Base-by-base conservation (phyloP, 2,329 filamentous ascomycete genomes). In the Penicillium griseofulvum region DNA sequence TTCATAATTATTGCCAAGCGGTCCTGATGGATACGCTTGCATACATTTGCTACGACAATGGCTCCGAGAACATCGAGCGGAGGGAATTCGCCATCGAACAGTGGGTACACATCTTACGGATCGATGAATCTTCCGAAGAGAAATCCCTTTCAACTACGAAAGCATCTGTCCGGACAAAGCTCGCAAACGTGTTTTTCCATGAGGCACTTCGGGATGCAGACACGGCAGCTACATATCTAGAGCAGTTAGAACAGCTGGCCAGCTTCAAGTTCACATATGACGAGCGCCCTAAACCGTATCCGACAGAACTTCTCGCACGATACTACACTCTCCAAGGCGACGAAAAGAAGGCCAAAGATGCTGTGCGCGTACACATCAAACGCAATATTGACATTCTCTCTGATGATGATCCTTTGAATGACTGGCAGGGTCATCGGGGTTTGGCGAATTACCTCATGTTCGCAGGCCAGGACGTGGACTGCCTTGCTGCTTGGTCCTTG, bases 331-430 rank as follows among this genome's bases (percentile, higher is more conserved):
- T 63, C 2, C 54, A 60, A 38, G 62, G 62, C 5, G 43, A 66
- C 24, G 34, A 55, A 5, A 37, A 54, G 28, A 59, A 63, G 45
- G 57, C 59, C 5, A 61, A 57, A 16, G 56, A 63, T 36, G 24
- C 44, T 8, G 7, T 65, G 5, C 55, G 58, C 26, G n/a, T 54
- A 3, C 36, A 61, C 19, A 46, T 68, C 50, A 66, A 66, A 50
- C n/a, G 54, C 4, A 62, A 56, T 3, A 42, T 68, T 24, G 65
- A 69, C 33, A 49, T 69, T 31, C 58, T 69, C 7, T 62, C 56
- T n/a, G 67, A 68, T 28, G 60, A 67, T 28, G 66, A 70, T 53
- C 62, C 63, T 9, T 52, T 49, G 14, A 70, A 69, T 51, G 67
- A 68, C 38, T 68, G 58, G 60, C 56, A 66, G 22, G 66, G 55